Evolutionary conservation across 208 protist genomes (phyloP), one percentile per base, ranked within the genome.

Genomic region (Acanthamoeba lenticulata): DNA sequence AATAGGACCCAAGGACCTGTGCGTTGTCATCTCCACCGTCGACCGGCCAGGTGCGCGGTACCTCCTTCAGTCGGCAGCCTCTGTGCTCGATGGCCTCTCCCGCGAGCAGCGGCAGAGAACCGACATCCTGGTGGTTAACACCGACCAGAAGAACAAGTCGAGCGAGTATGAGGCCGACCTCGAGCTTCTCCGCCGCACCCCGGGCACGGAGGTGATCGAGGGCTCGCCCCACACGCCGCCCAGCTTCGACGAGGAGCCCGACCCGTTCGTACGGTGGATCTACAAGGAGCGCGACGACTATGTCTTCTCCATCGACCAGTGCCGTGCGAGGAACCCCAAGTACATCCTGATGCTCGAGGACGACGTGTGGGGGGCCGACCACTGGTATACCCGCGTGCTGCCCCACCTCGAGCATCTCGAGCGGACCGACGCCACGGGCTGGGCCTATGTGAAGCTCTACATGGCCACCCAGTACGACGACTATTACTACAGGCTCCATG

Each of bases 391-490:
- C 24, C 55, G 55, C 17, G 24, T 62, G 55, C 55, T 81, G 69
- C 40, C 69, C 69, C 29, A 81, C n/a, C 24, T 81, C n/a, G 24
- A 45, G 3, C 9, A 45, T 21, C 34, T 81, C 21, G 40, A 81
- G 38, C 5, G 6, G 24, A 21, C 40, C 69, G 69, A 13, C 15
- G 17, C n/a, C n/a, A n/a, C 67, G 40, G 69, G 17, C n/a, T 81
- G 69, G 69, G 69, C 40, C 24, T 81, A 34, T n/a, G 69, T 45
- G 38, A 81, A 81, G 69, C 38, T 40, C 69, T 81, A 81, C 69
- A 81, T 81, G 69, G 69, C 69, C 24, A 29, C 29, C 15, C 69
- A 81, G 69, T 81, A 81, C 69, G 69, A 81, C 69, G 69, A 81
- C 15, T 81, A 45, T 21, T 21, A 81, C 69, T 29, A 40, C 34